A percentile compares a stretch with the other conserved stretches of the same genome.
Evolutionary conservation across 371 early-diverging fungal genomes (phyloP).

Genomic region (Mucor plumbeus): DNA sequence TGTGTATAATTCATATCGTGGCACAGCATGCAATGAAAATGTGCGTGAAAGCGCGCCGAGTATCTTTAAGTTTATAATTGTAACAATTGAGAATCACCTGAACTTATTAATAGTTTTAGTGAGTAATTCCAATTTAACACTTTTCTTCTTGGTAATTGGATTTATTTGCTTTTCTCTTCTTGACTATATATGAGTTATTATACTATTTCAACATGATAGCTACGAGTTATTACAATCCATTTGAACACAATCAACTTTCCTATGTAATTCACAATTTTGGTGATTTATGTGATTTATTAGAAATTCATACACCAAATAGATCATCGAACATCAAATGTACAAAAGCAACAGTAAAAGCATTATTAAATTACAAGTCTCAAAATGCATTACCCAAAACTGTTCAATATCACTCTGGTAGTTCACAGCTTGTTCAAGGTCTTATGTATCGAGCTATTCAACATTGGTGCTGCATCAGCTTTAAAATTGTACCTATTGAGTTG

Average conservation of each 20-base stretch:
- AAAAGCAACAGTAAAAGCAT: slow-evolving; percentile 6
- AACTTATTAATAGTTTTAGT: background rate
- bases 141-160: background rate
- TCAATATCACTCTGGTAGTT: slow-evolving; percentile 12
- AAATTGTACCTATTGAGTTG: slow-evolving; percentile 27
- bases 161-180: background rate
- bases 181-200: background rate
- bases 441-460: slow-evolving; percentile 28
- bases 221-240: background rate
- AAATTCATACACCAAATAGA: slow-evolving; percentile 2
- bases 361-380: slow-evolving; percentile 12
- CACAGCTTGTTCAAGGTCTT: slow-evolving; percentile 20
- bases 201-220: background rate
- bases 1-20: background rate
- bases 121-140: background rate
- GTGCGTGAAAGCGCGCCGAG: background rate
- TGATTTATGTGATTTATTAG: slow-evolving; percentile 16
- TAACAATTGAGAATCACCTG: slow-evolving; percentile 5
- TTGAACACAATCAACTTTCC: background rate
- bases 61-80: background rate
- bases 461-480: slow-evolving; percentile 38
- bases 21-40: background rate
- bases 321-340: background rate
- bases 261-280: slow-evolving; percentile 11
- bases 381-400: slow-evolving; percentile 19